Evolutionary conservation across 768 basidiomycete genomes (phyloP), one percentile per base, ranked within the genome.

Genomic region (Butyriboletus loyo): DNA sequence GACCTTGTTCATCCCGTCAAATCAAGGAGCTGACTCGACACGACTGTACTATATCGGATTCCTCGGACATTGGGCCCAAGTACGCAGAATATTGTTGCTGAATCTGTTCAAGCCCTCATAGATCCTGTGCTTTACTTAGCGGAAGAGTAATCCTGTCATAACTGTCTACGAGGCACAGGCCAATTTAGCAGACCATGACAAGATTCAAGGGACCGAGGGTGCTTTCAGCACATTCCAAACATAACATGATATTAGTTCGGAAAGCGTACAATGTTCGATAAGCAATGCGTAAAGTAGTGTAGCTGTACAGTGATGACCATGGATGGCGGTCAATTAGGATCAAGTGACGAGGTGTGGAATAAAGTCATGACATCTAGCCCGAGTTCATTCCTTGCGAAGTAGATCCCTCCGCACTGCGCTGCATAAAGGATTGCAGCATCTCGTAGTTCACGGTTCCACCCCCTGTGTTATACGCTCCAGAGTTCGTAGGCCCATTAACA

Each of bases 91-190:
- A 8, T 14, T 9, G 27, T n/a, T 2, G 13, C 36, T 32, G 22
- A n/a, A 21, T 42, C 13, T 15, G 3, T 28, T 40, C 27, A 34
- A 17, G 36, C 14, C 31, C 28, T 39, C 17, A 50, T 32, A 17
- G 30, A 24, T 52, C 24, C 40, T 25, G 57, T 39, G 46, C 49
- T n/a, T 21, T 37, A 48, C 36, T 14, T 60, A 95, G 91, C 79
- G 87, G 38, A 92, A 89, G 62, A 74, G 75, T 45, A 81, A 85
- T 54, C 90, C 93, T 1, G 78, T 91, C 35, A 80, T 95, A 50
- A 86, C 92, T 0, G 84, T 96, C 13, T 97, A 96, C 61, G 94
- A 97, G 69, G 72, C 88, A 0, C 87, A 89, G 57, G 89, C 94
- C 9, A 93, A 92, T 58, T 73, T 88, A 28, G 88, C 91, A 1